A percentile compares a stretch with the other conserved stretches of the same genome.
Conservation (phyloP, 2,329 filamentous ascomycete genomes). For the Akanthomyces muscarius region DNA sequence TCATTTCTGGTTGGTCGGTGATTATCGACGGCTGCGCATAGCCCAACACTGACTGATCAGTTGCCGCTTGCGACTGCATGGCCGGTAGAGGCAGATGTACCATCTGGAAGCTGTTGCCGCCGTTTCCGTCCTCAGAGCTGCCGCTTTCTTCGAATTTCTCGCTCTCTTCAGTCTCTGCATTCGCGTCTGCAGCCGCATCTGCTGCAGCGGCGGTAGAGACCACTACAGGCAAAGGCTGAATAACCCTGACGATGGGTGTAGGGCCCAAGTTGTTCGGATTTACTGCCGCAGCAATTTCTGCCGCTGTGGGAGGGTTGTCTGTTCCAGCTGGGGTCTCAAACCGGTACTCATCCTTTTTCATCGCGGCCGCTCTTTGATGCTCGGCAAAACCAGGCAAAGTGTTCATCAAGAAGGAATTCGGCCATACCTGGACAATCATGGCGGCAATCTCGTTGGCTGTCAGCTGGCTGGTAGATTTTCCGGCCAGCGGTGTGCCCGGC, state of each 20-base stretch:
- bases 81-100: not conserved
- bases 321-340: not conserved
- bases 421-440: not conserved
- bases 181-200: not conserved
- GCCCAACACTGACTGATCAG: not conserved
- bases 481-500: not conserved
- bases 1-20: not conserved
- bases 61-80: not conserved
- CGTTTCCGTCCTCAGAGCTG: not conserved
- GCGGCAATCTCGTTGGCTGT: not conserved
- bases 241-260: not conserved
- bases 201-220: not conserved
- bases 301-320: not conserved
- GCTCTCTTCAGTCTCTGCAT: not conserved
- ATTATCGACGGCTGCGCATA: not conserved
- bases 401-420: not conserved
- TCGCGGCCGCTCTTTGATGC: not conserved
- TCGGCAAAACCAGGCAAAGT: not conserved
- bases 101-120: not conserved
- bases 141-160: not conserved
- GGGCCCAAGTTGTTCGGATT: not conserved
- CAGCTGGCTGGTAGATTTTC: slow-evolving; percentile 12
- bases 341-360: not conserved
- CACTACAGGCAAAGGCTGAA: not conserved
- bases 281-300: not conserved